Percentiles rank a stretch among this genome's conserved stretches.
Conservation (phyloP, 2,329 filamentous ascomycete species). For the Nigrospora sphaerica region DNA sequence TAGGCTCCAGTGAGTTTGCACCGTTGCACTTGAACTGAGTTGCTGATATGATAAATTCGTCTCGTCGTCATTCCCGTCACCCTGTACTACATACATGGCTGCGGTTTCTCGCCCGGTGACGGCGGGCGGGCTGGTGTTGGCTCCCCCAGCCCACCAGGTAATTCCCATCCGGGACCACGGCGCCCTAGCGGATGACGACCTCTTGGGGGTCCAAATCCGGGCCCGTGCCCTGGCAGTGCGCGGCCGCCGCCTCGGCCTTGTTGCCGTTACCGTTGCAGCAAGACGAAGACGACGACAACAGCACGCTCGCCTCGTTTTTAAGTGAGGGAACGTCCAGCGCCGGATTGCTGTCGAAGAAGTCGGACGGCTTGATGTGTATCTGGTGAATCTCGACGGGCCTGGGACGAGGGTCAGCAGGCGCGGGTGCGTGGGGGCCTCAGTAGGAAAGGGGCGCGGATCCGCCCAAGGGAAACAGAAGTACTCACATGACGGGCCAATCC, state of each 20-base stretch:
- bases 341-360: slow-evolving; percentile 40
- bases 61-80: too few relatives aligned
- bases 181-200: neutral
- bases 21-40: too few relatives aligned
- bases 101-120: too few relatives aligned
- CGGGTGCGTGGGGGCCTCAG: neutral
- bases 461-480: slow-evolving; percentile 5
- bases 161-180: neutral
- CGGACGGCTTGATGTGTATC: slow-evolving; percentile 34
- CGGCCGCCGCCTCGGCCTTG: neutral
- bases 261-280: slow-evolving; percentile 16
- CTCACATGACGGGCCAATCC: slow-evolving; percentile 45
- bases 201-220: neutral
- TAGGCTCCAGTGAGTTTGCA: too few relatives aligned
- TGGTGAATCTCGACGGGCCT: slow-evolving; percentile 43
- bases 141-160: too few relatives aligned
- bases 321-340: slow-evolving; percentile 34
- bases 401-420: neutral
- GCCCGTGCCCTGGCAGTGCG: neutral
- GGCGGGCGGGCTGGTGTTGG: too few relatives aligned
- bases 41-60: too few relatives aligned
- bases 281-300: slow-evolving; percentile 18
- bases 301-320: slow-evolving; percentile 31
- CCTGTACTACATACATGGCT: too few relatives aligned
- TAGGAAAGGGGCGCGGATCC: neutral